Percentiles rank a stretch among this genome's conserved stretches.
phyloP scores from a whole-genome alignment of 306 rosid genomes.

The Cucurbita ficifolia region DNA sequence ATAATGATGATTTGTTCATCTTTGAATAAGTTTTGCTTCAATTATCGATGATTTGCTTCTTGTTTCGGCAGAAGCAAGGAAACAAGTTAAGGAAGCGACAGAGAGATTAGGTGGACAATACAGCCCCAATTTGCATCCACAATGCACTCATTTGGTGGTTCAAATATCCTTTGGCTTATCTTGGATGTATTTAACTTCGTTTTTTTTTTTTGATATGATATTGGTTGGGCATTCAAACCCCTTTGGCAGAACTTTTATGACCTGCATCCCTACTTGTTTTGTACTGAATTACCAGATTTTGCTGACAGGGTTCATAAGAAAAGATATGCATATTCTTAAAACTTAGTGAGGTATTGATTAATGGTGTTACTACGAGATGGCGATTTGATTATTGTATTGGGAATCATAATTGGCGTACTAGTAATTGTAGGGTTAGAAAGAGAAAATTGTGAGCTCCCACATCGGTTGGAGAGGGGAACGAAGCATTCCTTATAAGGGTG shows the following conservation, averaged over 20 bases:
- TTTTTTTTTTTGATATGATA: neutral
- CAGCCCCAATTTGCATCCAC: conserved; percentile 83
- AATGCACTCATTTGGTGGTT: conserved; percentile 98
- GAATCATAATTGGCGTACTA: no score
- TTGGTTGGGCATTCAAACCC: neutral
- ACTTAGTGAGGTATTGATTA: neutral
- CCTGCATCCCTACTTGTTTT: no score
- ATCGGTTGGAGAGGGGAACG: no score
- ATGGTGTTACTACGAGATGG: no score
- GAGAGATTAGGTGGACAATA: conserved; percentile 83
- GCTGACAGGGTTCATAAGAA: neutral
- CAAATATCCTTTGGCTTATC: conserved; percentile 69
- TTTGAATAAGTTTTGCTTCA: neutral
- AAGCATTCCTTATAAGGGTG: no score
- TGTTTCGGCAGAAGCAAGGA: conserved; percentile 77
- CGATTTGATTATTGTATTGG: no score
- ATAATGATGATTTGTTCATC: neutral
- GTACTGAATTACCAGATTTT: neutral
- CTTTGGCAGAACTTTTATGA: neutral
- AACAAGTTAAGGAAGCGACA: conserved; percentile 92
- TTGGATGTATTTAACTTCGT: neutral
- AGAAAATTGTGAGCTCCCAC: no score
- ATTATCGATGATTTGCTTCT: conserved; percentile 15
- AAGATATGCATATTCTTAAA: neutral
- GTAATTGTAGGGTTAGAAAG: no score